Evolutionary conservation across 2,329 filamentous ascomycete genomes (phyloP).

Genomic region (Botrytis byssoidea): DNA sequence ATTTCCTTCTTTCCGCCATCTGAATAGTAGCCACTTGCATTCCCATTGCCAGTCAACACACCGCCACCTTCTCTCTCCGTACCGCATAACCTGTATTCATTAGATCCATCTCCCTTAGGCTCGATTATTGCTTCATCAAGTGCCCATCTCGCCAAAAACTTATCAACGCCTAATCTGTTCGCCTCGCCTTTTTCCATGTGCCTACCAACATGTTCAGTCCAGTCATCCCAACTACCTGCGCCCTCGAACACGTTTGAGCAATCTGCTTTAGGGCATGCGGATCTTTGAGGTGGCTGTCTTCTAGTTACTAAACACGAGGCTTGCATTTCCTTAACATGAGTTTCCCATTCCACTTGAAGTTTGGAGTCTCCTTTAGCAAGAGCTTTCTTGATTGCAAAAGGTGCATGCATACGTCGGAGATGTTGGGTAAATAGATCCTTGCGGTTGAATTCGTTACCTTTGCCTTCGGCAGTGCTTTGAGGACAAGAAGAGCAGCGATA

Average conservation of each 20-base stretch:
- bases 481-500: constrained; percentile 64
- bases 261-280: constrained; percentile 68
- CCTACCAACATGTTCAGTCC: constrained; percentile 87
- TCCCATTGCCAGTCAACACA: constrained; percentile 25
- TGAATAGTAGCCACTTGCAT: constrained; percentile 36
- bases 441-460: constrained; percentile 77
- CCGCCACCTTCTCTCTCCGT: constrained; percentile 39
- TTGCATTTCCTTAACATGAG: constrained; percentile 68
- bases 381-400: constrained; percentile 60
- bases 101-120: constrained; percentile 48
- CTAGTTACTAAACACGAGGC: constrained; percentile 69
- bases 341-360: constrained; percentile 61
- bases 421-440: constrained; percentile 97
- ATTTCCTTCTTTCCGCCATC: constrained; percentile 31
- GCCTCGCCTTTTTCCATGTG: constrained; percentile 79
- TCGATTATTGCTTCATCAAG: constrained; percentile 64
- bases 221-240: constrained; percentile 76
- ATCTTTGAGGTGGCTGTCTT: constrained; percentile 66
- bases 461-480: constrained; percentile 52
- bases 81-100: constrained; percentile 54
- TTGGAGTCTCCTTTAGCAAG: constrained; percentile 58
- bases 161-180: constrained; percentile 55
- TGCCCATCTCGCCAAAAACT: constrained; percentile 59
- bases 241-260: constrained; percentile 73
- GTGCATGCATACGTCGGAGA: constrained; percentile 87